Evolutionary conservation across 306 rosid species (phyloP).

Genomic region (Herpetospermum pedunculosum): DNA sequence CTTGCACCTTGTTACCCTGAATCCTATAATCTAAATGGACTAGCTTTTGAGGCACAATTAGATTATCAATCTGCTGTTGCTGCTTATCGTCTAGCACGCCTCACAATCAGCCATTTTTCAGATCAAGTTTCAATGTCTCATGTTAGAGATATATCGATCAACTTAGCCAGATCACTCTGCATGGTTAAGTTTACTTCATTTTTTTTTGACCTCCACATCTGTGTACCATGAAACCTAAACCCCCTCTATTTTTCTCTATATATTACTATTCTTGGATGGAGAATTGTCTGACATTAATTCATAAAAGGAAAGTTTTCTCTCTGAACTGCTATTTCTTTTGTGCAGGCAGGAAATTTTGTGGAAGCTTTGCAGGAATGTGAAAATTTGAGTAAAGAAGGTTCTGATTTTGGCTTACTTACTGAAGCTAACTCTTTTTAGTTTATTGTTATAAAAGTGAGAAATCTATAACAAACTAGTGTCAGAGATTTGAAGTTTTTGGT

Average conservation of each 20-base stretch:
- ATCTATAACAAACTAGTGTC: not conserved
- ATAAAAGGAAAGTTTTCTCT: not conserved
- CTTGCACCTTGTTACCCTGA: constrained; percentile 80
- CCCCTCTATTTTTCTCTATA: not conserved
- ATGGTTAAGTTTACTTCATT: not conserved
- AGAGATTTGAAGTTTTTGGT: constrained; percentile 11
- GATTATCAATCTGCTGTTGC: constrained; percentile 65
- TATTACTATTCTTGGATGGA: constrained; percentile 3
- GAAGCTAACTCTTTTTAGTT: not conserved
- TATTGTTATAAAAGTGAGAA: not conserved
- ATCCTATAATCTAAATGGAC: constrained; percentile 72
- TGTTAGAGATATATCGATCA: constrained; percentile 51
- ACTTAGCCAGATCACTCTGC: constrained; percentile 71
- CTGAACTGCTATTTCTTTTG: constrained; percentile 12
- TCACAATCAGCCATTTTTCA: constrained; percentile 30
- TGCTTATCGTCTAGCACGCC: constrained; percentile 62
- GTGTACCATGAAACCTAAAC: not conserved
- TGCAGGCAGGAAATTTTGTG: constrained; percentile 66
- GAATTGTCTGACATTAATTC: not conserved
- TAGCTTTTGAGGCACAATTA: constrained; percentile 67
- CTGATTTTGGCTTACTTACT: not conserved
- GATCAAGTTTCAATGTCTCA: constrained; percentile 29
- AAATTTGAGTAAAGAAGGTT: constrained; percentile 66
- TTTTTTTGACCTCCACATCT: not conserved
- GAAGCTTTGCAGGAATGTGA: constrained; percentile 83